A percentile compares a stretch with the other conserved stretches of the same genome.
Evolutionary conservation across 208 protist genomes (phyloP).

Genomic region (Polymyxa betae): DNA sequence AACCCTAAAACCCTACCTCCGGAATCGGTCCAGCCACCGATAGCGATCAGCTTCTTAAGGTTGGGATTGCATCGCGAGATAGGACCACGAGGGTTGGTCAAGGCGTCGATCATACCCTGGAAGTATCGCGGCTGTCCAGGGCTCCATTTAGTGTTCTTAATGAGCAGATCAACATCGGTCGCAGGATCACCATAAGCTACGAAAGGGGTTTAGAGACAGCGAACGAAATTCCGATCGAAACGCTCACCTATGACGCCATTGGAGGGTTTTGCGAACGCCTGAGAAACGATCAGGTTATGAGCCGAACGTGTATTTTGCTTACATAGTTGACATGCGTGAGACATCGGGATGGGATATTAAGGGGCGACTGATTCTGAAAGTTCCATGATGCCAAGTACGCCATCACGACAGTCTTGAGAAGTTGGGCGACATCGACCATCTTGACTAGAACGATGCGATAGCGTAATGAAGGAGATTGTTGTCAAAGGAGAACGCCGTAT

Average conservation of each 20-base stretch:
- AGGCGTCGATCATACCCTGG: not conserved
- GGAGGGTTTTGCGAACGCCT: not conserved
- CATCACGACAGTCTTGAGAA: too few species aligned
- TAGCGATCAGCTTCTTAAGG: not conserved
- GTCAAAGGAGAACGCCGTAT: too few species aligned
- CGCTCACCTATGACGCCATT: not conserved
- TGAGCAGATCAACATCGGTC: not conserved
- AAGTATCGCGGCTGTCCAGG: not conserved
- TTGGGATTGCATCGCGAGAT: not conserved
- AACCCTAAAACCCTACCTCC: not conserved
- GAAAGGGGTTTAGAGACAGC: not conserved
- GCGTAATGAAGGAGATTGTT: too few species aligned
- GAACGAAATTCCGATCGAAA: not conserved
- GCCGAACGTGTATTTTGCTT: not conserved
- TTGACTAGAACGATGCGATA: too few species aligned
- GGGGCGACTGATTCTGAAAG: too few species aligned
- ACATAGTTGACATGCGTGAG: constrained; percentile 5
- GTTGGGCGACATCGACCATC: too few species aligned
- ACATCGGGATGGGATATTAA: too few species aligned
- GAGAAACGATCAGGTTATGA: not conserved
- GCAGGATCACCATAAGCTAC: not conserved
- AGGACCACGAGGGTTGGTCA: not conserved
- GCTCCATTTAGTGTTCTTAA: not conserved
- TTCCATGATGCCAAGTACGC: too few species aligned
- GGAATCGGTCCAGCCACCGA: not conserved